Evolutionary conservation across 257 asterid species (phyloP), one percentile per base, ranked within the genome.

Genomic region (Phtheirospermum japonicum): DNA sequence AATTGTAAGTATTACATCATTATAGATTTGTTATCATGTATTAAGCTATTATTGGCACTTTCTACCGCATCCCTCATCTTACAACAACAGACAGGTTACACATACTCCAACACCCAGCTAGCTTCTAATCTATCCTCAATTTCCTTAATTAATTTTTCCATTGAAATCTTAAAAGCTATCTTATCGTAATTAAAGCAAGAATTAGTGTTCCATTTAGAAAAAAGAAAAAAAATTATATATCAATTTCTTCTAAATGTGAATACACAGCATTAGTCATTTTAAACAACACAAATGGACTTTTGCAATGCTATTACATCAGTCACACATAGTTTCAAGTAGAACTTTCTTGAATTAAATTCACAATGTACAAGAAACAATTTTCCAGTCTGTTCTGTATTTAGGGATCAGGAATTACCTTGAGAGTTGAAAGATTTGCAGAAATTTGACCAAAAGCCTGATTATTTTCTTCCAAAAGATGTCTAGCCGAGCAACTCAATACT

Each of bases 381-480:
- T 8, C 19, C 51, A n/a, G 19, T 12, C 5, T 14, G 6, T 46
- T 46, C 48, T 61, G 48, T 66, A 37, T 14, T 31, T 19, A 12
- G 67, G 55, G 39, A 61, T 57, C 67, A 45, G 32, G 62, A 28
- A 43, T 71, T 85, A 86, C 97, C 97, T 86, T 72, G 73, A 84
- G 75, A 39, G 86, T 53, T 17, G 86, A 82, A 61, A 89, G 82
- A 75, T 89, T 89, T 64, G 88, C 75, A 36, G 95, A 84, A 63
- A 89, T 86, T 67, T 75, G 88, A 69, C 79, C 84, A 64, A 89
- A 82, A 55, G 89, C 79, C 65, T 64, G 83, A 60, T 62, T 85
- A 61, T 86, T 89, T 77, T 84, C 95, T 71, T 86, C 94, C 80
- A 89, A 69, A 59, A 89, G 89, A 73, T 73, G 86, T 54, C 85